A percentile compares a stretch with the other conserved stretches of the same genome.
These are phyloP conservation scores for Boletus rubescentipes DNA, from an alignment of 768 basidiomycete species.

Conservation along the genomic window DNA sequence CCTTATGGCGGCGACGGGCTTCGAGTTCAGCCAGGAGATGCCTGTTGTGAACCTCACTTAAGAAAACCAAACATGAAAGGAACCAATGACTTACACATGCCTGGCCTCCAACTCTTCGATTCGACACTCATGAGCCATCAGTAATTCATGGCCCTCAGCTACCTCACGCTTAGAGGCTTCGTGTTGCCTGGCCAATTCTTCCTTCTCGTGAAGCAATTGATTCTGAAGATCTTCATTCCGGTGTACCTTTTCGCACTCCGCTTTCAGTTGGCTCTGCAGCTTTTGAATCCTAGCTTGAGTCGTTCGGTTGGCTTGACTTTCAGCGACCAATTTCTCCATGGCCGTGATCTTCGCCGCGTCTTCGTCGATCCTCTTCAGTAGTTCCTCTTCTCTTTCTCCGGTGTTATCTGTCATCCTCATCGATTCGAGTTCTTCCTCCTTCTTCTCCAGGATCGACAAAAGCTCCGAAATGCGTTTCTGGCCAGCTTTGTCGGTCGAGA, in stretches of 20 bases:
- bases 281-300: slow-evolving; percentile 39
- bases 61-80: neutral
- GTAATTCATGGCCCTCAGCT: slow-evolving; percentile 18
- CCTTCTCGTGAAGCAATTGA: slow-evolving; percentile 55
- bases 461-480: slow-evolving; percentile 46
- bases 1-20: neutral
- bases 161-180: slow-evolving; percentile 38
- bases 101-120: slow-evolving; percentile 23
- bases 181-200: slow-evolving; percentile 45
- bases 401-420: slow-evolving; percentile 40
- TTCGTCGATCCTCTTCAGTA: slow-evolving; percentile 68
- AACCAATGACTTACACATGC: slow-evolving; percentile 27
- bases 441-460: slow-evolving; percentile 46
- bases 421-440: slow-evolving; percentile 57
- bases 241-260: slow-evolving; percentile 40
- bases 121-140: slow-evolving; percentile 23
- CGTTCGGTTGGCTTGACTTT: slow-evolving; percentile 34
- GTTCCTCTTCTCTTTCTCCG: slow-evolving; percentile 54
- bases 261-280: slow-evolving; percentile 40
- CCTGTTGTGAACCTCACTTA: slow-evolving; percentile 12
- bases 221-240: slow-evolving; percentile 43
- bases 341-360: slow-evolving; percentile 66
- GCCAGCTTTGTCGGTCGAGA: slow-evolving; percentile 49
- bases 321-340: slow-evolving; percentile 49
- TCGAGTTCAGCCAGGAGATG: slow-evolving; percentile 23